Conservation (phyloP, 345 rosid genomes). For the Sisymbrium altissimum region DNA sequence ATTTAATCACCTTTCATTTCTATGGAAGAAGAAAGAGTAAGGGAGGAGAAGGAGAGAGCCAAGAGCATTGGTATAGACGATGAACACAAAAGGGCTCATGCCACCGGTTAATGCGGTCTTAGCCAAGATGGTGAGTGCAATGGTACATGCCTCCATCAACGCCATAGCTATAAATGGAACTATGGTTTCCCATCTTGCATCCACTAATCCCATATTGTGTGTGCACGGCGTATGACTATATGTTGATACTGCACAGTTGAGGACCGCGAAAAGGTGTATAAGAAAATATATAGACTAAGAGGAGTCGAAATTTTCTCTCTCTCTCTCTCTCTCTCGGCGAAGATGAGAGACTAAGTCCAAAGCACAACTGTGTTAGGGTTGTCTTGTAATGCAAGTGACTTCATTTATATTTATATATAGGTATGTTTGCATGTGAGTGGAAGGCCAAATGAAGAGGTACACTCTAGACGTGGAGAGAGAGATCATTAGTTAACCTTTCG, state of each 20-base stretch:
- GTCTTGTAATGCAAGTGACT: slow-evolving; percentile 4
- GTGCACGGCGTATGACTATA: background rate
- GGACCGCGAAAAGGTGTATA: background rate
- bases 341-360: slow-evolving; percentile 31
- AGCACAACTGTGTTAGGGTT: slow-evolving; percentile 28
- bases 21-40: slow-evolving; percentile 54
- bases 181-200: slow-evolving; percentile 34
- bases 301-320: background rate
- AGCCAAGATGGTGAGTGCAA: slow-evolving; percentile 66
- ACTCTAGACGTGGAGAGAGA: slow-evolving; percentile 27
- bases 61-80: slow-evolving; percentile 60
- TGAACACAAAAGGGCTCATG: slow-evolving; percentile 76
- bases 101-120: slow-evolving; percentile 57
- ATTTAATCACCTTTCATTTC: slow-evolving; percentile 50
- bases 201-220: slow-evolving; percentile 20
- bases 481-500: slow-evolving; percentile 31
- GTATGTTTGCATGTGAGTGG: slow-evolving; percentile 10
- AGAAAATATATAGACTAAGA: background rate
- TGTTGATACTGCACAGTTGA: background rate
- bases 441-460: slow-evolving; percentile 27
- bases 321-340: background rate
- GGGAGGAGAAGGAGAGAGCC: slow-evolving; percentile 62
- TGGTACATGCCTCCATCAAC: slow-evolving; percentile 63
- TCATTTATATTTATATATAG: slow-evolving; percentile 1
- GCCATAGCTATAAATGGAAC: slow-evolving; percentile 55